Evolutionary conservation across 164 flowering plant species (phyloP).

Genomic region (Akebia trifoliata): DNA sequence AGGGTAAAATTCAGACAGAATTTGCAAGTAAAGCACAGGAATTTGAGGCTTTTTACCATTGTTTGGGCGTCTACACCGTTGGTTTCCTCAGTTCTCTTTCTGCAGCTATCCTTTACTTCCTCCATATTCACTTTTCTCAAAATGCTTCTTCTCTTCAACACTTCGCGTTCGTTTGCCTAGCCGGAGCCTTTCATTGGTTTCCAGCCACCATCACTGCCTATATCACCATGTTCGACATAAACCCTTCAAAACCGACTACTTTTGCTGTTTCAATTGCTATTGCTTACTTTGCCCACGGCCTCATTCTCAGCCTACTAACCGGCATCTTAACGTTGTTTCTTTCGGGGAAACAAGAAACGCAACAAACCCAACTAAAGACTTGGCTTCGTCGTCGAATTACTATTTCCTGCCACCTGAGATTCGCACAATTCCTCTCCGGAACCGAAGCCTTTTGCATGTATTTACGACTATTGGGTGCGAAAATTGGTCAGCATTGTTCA

Average conservation of each 20-base stretch:
- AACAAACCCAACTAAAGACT: slow-evolving; percentile 27
- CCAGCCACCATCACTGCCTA: slow-evolving; percentile 51
- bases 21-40: neutral
- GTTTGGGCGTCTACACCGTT: slow-evolving; percentile 56
- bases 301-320: slow-evolving; percentile 47
- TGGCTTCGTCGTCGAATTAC: slow-evolving; percentile 52
- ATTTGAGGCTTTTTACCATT: slow-evolving; percentile 30
- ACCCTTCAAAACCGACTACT: slow-evolving; percentile 27
- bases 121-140: slow-evolving; percentile 32
- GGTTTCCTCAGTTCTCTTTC: slow-evolving; percentile 59
- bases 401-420: slow-evolving; percentile 54
- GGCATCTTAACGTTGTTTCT: slow-evolving; percentile 25
- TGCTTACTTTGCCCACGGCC: slow-evolving; percentile 52
- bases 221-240: slow-evolving; percentile 26
- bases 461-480: slow-evolving; percentile 56
- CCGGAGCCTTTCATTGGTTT: slow-evolving; percentile 70
- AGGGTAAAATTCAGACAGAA: slow-evolving; percentile 16
- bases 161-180: slow-evolving; percentile 47
- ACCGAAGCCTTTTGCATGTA: slow-evolving; percentile 78
- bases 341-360: slow-evolving; percentile 20
- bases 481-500: slow-evolving; percentile 60
- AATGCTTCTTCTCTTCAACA: slow-evolving; percentile 32
- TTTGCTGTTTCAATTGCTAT: slow-evolving; percentile 39
- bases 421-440: slow-evolving; percentile 63
- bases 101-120: slow-evolving; percentile 46